Evolutionary conservation across 805 yeast genomes (phyloP).

Genomic region (Kuraishia ogatae): DNA sequence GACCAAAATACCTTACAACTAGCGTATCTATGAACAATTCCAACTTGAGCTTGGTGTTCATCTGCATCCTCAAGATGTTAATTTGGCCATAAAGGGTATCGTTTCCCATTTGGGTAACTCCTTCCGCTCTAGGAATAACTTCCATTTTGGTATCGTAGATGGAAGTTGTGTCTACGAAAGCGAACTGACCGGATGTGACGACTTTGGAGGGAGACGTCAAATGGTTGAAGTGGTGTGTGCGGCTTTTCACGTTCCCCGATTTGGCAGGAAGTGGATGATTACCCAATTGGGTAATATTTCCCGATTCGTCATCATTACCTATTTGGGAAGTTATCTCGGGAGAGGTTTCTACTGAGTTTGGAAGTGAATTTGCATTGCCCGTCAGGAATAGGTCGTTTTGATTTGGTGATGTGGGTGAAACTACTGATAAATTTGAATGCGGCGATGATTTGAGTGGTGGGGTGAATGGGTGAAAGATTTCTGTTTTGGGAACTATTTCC

Average conservation of each 20-base stretch:
- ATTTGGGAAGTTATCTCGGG: no score
- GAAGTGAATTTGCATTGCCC: no score
- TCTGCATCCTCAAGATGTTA: background rate
- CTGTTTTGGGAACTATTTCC: background rate
- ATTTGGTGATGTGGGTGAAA: no score
- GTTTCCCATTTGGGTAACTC: background rate
- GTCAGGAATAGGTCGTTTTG: no score
- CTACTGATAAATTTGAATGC: no score
- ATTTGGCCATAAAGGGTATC: background rate
- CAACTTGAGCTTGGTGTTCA: background rate
- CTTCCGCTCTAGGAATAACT: background rate
- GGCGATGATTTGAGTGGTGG: background rate
- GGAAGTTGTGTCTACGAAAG: background rate
- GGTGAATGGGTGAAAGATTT: background rate
- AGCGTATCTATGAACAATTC: constrained; percentile 1
- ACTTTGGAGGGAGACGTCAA: background rate
- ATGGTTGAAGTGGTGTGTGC: background rate
- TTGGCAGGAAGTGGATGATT: no score
- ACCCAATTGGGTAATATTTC: no score
- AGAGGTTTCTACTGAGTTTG: no score
- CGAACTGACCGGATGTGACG: background rate
- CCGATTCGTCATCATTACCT: no score
- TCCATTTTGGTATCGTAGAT: background rate
- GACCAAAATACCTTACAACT: background rate
- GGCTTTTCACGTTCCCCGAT: background rate